Conservation (phyloP, 163 green algal genomes). For the Prototheca stagnorum region DNA sequence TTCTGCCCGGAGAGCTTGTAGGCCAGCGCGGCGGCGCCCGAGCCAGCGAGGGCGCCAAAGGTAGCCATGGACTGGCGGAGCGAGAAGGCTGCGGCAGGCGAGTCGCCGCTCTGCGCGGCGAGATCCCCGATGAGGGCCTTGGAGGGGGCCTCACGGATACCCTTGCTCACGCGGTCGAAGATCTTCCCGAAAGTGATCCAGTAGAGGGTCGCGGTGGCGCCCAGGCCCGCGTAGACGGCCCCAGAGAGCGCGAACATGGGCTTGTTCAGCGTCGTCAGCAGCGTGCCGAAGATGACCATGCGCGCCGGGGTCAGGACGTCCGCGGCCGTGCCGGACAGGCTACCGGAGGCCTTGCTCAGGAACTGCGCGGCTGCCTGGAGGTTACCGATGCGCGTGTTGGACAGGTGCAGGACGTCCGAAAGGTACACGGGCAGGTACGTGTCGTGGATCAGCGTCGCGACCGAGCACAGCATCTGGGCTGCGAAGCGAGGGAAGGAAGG, state of each 20-base stretch:
- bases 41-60: slow-evolving; percentile 52
- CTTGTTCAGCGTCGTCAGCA: slow-evolving; percentile 68
- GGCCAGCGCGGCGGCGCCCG: slow-evolving; percentile 24
- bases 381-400: slow-evolving; percentile 67
- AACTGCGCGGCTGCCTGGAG: slow-evolving; percentile 68
- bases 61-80: slow-evolving; percentile 58
- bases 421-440: slow-evolving; percentile 77
- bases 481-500: background rate
- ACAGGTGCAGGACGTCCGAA: slow-evolving; percentile 60
- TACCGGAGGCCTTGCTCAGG: slow-evolving; percentile 57
- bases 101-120: slow-evolving; percentile 42
- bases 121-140: slow-evolving; percentile 75
- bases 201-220: slow-evolving; percentile 38
- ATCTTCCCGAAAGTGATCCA: slow-evolving; percentile 50
- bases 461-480: slow-evolving; percentile 59
- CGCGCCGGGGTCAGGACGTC: slow-evolving; percentile 46
- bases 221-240: slow-evolving; percentile 40
- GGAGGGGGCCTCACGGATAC: slow-evolving; percentile 62
- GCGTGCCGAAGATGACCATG: slow-evolving; percentile 64
- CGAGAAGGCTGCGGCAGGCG: slow-evolving; percentile 50
- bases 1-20: slow-evolving; percentile 46
- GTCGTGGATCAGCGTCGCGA: slow-evolving; percentile 76
- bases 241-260: slow-evolving; percentile 63
- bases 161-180: slow-evolving; percentile 49
- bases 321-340: slow-evolving; percentile 47